Percentiles rank a stretch among this genome's conserved stretches.
Conservation (phyloP, 192 early-diverging fungal species). For the Paraglomus occultum region DNA sequence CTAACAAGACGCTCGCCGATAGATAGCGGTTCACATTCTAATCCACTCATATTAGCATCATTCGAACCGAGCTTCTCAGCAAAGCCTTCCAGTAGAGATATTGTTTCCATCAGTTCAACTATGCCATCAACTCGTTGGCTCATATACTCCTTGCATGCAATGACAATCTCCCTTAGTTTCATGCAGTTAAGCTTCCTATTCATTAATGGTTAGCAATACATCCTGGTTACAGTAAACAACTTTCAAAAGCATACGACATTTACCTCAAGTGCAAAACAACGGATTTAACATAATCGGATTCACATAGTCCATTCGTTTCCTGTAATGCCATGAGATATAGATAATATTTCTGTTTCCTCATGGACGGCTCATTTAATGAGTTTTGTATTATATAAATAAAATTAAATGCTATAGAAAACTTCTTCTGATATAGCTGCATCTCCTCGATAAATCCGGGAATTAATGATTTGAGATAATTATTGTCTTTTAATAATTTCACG, state of each 20-base stretch:
- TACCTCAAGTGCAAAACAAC: no score
- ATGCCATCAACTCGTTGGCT: no score
- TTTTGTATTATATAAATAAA: slow-evolving; percentile 59
- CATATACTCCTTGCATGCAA: no score
- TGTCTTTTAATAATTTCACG: slow-evolving; percentile 54
- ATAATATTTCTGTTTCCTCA: slow-evolving; percentile 58
- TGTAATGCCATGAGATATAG: slow-evolving; percentile 66
- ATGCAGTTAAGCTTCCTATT: no score
- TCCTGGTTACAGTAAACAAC: no score
- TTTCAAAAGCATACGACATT: no score
- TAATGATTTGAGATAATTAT: slow-evolving; percentile 51
- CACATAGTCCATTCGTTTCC: slow-evolving; percentile 33
- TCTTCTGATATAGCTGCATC: slow-evolving; percentile 54
- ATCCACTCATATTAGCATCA: no score
- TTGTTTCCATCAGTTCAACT: background rate
- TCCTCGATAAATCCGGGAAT: slow-evolving; percentile 49
- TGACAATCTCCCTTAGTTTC: no score
- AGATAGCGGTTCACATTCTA: no score
- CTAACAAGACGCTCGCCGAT: no score
- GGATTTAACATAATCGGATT: slow-evolving; percentile 35
- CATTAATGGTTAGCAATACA: no score
- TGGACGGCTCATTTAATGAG: slow-evolving; percentile 31
- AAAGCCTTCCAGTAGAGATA: background rate
- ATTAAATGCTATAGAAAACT: slow-evolving; percentile 60
- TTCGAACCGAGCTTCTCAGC: background rate